Base-by-base conservation (phyloP, 2,329 filamentous ascomycete genomes). In the Paecilomyces formosus region DNA sequence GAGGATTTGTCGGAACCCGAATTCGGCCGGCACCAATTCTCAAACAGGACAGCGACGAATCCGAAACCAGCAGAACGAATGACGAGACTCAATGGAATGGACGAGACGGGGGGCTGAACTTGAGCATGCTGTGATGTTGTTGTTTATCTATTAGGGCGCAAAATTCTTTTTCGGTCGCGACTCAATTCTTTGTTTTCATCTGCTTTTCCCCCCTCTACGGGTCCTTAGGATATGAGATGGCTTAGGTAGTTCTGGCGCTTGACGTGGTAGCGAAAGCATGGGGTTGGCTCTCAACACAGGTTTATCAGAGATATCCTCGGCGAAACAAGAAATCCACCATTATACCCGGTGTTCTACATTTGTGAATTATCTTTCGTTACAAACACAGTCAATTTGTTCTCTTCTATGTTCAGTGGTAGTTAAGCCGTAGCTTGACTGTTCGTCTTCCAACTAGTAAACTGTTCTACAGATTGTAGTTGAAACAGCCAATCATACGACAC, bases 1-100 rank as follows among this genome's bases (percentile, higher is more conserved):
- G 91, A 63, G 94, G 94, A 0, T 93, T 97, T 70, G 92, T 97
- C 0, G 92, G 92, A 0, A 82, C 83, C 50, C 83, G 80, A 68
- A 72, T 79, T 53, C 71, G 73, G 2, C 71, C 74, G 33, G 33
- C 33, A 4, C 31, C 35, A 18, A 21, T 33, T 45, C 54, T 33
- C n/a, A 31, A 28, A 11, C 54, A 24, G 22, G 54, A 55, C 3
- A 15, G 30, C 54, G 21, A 22, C 11, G 35, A 39, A 22, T 55
- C 54, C 3, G 12, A 22, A 28, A 35, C n/a, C 11, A n/a, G 56
- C 53, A 30, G 50, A 31, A 55, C 57, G 45, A 55, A 62, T 58
- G 55, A 60, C 52, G 57, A 60, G 57, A 56, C 59, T 31, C 61
- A 63, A 8, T 61, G 64, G 57, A 65, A 64, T 57, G 28, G 67